phyloP scores from a whole-genome alignment of 495 filamentous ascomycete species.

The Halenospora varia region DNA sequence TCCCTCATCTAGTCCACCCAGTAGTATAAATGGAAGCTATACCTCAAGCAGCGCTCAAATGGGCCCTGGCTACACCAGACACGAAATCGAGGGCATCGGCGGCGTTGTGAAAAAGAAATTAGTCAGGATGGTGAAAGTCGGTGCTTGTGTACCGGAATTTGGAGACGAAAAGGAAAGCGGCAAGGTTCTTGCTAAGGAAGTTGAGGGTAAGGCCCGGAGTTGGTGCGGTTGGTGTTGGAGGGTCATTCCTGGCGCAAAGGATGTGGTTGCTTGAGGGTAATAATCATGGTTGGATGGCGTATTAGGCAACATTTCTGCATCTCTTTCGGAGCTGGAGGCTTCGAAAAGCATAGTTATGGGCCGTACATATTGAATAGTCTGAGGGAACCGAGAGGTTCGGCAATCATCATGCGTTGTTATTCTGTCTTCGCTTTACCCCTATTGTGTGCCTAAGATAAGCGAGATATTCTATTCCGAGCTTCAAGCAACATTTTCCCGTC shows the following conservation, averaged over 20 bases:
- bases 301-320: no score
- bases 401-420: no score
- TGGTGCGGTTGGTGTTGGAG: conserved; percentile 67
- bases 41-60: conserved; percentile 18
- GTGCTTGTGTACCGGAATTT: conserved; percentile 76
- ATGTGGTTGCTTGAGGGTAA: conserved; percentile 26
- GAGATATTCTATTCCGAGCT: no score
- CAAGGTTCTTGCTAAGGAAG: conserved; percentile 52
- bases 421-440: no score
- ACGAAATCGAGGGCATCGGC: conserved; percentile 86
- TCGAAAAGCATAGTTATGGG: no score
- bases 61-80: conserved; percentile 66
- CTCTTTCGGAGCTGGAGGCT: no score
- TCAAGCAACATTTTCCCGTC: no score
- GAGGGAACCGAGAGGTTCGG: no score
- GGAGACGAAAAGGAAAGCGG: conserved; percentile 67
- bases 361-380: no score
- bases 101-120: conserved; percentile 79
- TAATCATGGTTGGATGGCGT: no score
- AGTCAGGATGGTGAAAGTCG: conserved; percentile 70
- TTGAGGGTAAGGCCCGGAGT: conserved; percentile 49
- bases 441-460: no score
- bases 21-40: conserved; percentile 5
- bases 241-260: conserved; percentile 46
- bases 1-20: conserved; percentile 13